Conservation (phyloP, 345 rosid species). For the Salix arbutifolia region DNA sequence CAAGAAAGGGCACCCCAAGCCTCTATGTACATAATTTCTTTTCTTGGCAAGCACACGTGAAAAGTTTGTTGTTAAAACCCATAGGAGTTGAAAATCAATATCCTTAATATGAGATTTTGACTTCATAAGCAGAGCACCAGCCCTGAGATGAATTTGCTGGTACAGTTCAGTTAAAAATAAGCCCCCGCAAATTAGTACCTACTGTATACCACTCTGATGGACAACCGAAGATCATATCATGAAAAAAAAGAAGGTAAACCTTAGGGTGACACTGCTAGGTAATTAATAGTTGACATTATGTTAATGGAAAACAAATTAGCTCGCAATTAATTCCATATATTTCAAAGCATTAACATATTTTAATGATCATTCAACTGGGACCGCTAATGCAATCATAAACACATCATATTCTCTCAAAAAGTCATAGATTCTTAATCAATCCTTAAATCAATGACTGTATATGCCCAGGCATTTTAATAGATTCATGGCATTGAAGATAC, state of each 20-base stretch:
- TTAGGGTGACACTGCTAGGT: neutral
- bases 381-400: neutral
- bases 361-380: neutral
- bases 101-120: neutral
- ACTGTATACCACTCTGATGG: too few species aligned
- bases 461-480: neutral
- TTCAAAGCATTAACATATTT: neutral
- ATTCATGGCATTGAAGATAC: conserved; percentile 24
- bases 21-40: neutral
- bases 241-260: neutral
- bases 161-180: neutral
- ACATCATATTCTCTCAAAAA: neutral
- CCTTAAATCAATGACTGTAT: neutral
- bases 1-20: neutral
- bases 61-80: neutral
- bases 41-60: neutral
- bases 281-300: neutral
- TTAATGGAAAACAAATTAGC: neutral
- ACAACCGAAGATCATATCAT: neutral
- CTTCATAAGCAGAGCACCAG: neutral
- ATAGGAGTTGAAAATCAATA: neutral
- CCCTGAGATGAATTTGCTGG: neutral
- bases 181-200: neutral
- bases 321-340: neutral
- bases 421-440: neutral